Evolutionary conservation across 164 flowering plant species (phyloP).

Genomic region (Malania oleifera): DNA sequence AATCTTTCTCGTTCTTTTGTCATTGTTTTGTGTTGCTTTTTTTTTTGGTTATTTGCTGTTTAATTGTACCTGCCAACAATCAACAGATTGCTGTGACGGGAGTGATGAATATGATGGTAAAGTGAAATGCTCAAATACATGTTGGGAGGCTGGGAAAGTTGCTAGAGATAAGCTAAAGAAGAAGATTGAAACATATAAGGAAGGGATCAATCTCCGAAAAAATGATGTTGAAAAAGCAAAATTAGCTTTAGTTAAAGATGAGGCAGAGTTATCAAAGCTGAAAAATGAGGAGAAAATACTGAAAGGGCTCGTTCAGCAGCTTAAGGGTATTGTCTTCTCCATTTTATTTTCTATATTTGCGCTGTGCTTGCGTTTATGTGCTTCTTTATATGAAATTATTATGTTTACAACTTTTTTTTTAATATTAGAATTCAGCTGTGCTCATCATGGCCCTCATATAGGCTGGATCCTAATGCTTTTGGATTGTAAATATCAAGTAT

Average conservation of each 20-base stretch:
- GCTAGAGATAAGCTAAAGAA: constrained; percentile 85
- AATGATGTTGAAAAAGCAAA: constrained; percentile 66
- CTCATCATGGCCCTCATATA: not conserved
- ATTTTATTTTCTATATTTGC: not conserved
- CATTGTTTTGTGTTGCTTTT: not conserved
- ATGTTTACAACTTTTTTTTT: not conserved
- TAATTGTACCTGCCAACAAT: constrained; percentile 8
- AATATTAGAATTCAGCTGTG: not conserved
- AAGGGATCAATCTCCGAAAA: constrained; percentile 60
- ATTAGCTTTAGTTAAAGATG: constrained; percentile 54
- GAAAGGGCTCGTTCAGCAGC: constrained; percentile 75
- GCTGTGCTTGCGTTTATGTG: too few species aligned
- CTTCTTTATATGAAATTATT: too few species aligned
- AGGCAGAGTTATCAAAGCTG: constrained; percentile 70
- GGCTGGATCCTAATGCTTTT: not conserved
- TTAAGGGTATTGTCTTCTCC: constrained; percentile 48
- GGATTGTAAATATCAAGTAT: not conserved
- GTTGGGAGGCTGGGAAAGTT: constrained; percentile 97
- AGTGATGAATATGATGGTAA: constrained; percentile 91
- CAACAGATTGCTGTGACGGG: constrained; percentile 96
- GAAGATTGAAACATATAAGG: constrained; percentile 73
- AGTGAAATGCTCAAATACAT: constrained; percentile 72
- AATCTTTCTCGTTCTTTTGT: not conserved
- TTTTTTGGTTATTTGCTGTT: not conserved
- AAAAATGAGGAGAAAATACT: constrained; percentile 72